phyloP scores from a whole-genome alignment of 192 early-diverging fungal species.

The Mortierella claussenii region DNA sequence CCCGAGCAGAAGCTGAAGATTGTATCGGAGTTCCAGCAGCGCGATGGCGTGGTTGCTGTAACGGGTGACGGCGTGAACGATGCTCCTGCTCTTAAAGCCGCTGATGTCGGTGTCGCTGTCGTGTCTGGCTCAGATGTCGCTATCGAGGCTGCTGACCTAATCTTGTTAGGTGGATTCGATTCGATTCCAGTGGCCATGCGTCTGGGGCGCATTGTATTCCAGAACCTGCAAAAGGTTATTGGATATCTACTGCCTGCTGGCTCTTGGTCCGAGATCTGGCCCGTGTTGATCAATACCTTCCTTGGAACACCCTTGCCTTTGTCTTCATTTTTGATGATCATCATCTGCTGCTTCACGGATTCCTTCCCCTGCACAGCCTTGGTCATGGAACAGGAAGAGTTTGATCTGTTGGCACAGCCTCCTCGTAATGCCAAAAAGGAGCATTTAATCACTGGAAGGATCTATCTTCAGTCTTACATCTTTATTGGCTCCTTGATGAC shows the following conservation, averaged over 20 bases:
- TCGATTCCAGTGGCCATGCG: slow-evolving; percentile 74
- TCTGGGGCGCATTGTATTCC: slow-evolving; percentile 84
- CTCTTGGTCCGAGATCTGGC: slow-evolving; percentile 78
- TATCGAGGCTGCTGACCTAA: slow-evolving; percentile 75
- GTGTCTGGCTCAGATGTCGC: slow-evolving; percentile 86
- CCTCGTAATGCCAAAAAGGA: slow-evolving; percentile 82
- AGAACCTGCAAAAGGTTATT: slow-evolving; percentile 91
- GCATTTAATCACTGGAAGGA: slow-evolving; percentile 70
- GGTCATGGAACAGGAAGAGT: slow-evolving; percentile 83
- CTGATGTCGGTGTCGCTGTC: slow-evolving; percentile 92
- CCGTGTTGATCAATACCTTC: slow-evolving; percentile 82
- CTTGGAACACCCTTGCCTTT: slow-evolving; percentile 84
- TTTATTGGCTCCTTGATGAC: slow-evolving; percentile 82
- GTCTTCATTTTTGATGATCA: slow-evolving; percentile 79
- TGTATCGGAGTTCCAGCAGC: slow-evolving; percentile 78
- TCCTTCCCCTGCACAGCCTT: slow-evolving; percentile 71
- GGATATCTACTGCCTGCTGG: slow-evolving; percentile 84
- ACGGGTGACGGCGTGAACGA: slow-evolving; percentile 97
- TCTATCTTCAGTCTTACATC: slow-evolving; percentile 82
- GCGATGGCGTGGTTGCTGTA: slow-evolving; percentile 82
- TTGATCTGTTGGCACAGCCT: slow-evolving; percentile 72
- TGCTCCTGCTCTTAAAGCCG: slow-evolving; percentile 88
- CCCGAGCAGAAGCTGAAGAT: slow-evolving; percentile 83
- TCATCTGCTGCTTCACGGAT: slow-evolving; percentile 65
- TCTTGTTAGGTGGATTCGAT: slow-evolving; percentile 62